A percentile compares a stretch with the other conserved stretches of the same genome.
These are phyloP conservation scores for Bassia scoparia DNA, from an alignment of 148 eudicot species.

Conservation along the genomic window DNA sequence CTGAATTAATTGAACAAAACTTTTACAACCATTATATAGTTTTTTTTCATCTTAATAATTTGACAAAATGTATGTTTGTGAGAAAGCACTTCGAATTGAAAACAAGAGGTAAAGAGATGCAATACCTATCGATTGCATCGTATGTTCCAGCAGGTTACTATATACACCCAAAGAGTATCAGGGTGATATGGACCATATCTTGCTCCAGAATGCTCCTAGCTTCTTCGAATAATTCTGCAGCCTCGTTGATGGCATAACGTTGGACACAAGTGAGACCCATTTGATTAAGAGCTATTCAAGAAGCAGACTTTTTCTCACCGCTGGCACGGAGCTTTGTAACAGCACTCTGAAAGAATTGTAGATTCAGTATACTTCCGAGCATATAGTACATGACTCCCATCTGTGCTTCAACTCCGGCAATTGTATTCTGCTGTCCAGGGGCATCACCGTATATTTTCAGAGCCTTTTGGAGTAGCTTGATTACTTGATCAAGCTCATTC, in stretches of 20 bases:
- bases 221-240: constrained; percentile 80
- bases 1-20: neutral
- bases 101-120: neutral
- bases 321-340: constrained; percentile 69
- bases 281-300: constrained; percentile 96
- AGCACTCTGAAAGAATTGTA: constrained; percentile 60
- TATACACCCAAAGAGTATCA: constrained; percentile 95
- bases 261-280: constrained; percentile 99
- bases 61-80: no score
- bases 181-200: constrained; percentile 83
- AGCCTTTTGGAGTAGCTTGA: constrained; percentile 83
- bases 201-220: constrained; percentile 75
- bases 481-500: constrained; percentile 87
- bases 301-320: constrained; percentile 95
- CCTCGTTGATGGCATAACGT: constrained; percentile 81
- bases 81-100: neutral
- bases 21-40: neutral
- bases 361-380: constrained; percentile 78
- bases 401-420: constrained; percentile 99
- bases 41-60: no score
- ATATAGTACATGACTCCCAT: constrained; percentile 91
- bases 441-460: constrained; percentile 80
- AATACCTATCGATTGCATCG: constrained; percentile 98
- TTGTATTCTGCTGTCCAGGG: constrained; percentile 92
- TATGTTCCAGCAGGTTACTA: constrained; percentile 97